A percentile compares a stretch with the other conserved stretches of the same genome.
Conservation (phyloP, 441 rosid genomes). For the Raphanus hybrid region DNA sequence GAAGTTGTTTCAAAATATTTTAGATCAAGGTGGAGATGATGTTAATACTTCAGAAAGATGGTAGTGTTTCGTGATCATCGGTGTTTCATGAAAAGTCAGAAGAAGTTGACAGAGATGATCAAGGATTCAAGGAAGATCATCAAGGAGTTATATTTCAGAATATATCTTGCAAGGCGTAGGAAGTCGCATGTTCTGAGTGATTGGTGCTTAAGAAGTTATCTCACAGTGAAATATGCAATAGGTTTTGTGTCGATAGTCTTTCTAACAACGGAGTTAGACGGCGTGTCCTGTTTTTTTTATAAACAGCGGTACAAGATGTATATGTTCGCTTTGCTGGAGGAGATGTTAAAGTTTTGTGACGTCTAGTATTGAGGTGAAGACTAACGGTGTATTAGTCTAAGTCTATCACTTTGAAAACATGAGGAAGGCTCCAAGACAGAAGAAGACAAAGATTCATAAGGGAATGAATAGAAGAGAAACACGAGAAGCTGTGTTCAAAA, state of each 20-base stretch:
- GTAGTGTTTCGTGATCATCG: not conserved
- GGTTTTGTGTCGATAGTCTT: not conserved
- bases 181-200: not conserved
- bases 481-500: too few relatives aligned
- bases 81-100: not conserved
- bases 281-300: not conserved
- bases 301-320: not conserved
- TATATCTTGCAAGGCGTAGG: not conserved
- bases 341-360: not conserved
- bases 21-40: not conserved
- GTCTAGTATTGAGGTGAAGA: not conserved
- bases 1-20: not conserved
- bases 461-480: too few relatives aligned
- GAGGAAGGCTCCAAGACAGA: not conserved
- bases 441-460: not conserved
- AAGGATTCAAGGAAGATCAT: not conserved
- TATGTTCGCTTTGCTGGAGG: not conserved
- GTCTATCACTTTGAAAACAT: not conserved
- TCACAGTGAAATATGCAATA: not conserved
- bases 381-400: not conserved
- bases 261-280: not conserved
- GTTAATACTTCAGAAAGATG: not conserved
- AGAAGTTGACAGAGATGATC: too few relatives aligned
- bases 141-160: too few relatives aligned
- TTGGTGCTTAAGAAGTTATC: not conserved